phyloP scores from a whole-genome alignment of 139 green algal genomes.

The Edaphochlamys debaryana region DNA sequence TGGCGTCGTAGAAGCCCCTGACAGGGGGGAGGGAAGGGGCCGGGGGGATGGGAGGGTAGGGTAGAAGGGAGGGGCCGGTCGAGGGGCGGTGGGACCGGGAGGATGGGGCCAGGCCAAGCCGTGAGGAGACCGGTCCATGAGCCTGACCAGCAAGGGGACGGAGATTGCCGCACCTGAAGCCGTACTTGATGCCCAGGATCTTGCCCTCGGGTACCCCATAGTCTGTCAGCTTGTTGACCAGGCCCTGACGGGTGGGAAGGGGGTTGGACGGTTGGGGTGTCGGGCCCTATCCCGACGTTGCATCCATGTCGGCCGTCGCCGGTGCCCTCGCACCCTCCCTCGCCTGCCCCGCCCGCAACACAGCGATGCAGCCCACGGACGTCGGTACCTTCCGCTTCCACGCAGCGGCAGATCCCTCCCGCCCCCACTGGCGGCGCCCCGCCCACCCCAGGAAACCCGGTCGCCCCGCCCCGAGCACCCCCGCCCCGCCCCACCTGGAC shows the following conservation, averaged over 20 bases:
- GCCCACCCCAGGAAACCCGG: too few relatives aligned
- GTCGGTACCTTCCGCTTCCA: too few relatives aligned
- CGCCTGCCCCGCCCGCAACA: neutral
- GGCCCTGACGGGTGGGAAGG: slow-evolving; percentile 67
- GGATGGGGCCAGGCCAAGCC: neutral
- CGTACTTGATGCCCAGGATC: slow-evolving; percentile 92
- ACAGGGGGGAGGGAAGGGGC: neutral
- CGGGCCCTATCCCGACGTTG: too few relatives aligned
- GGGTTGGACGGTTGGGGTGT: too few relatives aligned
- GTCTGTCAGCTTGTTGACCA: slow-evolving; percentile 87
- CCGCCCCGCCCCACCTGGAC: slow-evolving; percentile 60
- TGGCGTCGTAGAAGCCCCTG: slow-evolving; percentile 67
- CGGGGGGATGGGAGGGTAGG: too few relatives aligned
- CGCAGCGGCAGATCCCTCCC: too few relatives aligned
- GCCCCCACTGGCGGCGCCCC: too few relatives aligned
- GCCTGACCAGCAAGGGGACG: too few relatives aligned
- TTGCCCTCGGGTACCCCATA: slow-evolving; percentile 92
- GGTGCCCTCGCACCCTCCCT: neutral
- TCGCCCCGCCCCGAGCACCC: too few relatives aligned
- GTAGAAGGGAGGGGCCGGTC: neutral
- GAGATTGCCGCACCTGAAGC: slow-evolving; percentile 73
- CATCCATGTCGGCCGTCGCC: too few relatives aligned
- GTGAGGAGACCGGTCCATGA: too few relatives aligned
- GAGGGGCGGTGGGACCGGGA: neutral
- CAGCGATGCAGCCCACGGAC: neutral